Conservation (phyloP, 257 asterid genomes). For the Plantago ovata region DNA sequence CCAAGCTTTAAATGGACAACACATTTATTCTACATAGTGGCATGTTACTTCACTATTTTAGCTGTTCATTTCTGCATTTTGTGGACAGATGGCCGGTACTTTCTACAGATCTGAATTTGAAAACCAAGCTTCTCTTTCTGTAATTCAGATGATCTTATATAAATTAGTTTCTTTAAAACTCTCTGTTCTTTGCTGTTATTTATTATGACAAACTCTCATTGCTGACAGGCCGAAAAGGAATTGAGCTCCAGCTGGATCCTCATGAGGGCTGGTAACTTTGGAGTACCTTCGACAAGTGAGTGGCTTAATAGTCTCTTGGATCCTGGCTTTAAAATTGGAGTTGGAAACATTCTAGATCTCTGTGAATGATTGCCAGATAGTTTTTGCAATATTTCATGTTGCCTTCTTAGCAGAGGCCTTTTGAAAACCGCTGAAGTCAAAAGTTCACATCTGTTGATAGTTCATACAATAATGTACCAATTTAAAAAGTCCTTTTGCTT, state of each 20-base stretch:
- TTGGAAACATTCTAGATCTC: slow-evolving; percentile 48
- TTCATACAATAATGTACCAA: background rate
- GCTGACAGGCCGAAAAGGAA: slow-evolving; percentile 84
- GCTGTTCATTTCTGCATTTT: no score
- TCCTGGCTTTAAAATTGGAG: slow-evolving; percentile 90
- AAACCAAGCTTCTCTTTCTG: background rate
- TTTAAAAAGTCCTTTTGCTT: background rate
- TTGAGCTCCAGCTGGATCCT: slow-evolving; percentile 79
- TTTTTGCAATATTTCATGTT: background rate
- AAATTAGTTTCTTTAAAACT: background rate
- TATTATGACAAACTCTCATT: slow-evolving; percentile 19
- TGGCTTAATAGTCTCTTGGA: slow-evolving; percentile 79
- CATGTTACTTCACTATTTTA: no score
- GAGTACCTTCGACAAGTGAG: slow-evolving; percentile 78
- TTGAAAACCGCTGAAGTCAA: slow-evolving; percentile 12
- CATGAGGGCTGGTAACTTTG: slow-evolving; percentile 87
- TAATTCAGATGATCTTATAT: background rate
- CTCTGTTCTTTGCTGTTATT: slow-evolving; percentile 16
- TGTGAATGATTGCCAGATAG: background rate
- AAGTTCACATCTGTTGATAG: background rate
- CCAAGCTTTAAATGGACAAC: no score
- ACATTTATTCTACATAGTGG: no score
- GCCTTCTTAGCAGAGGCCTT: background rate
- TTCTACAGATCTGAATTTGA: slow-evolving; percentile 65
- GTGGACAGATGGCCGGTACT: slow-evolving; percentile 98